Conservation (phyloP, 2,329 filamentous ascomycete genomes). For the Phoma sp. region DNA sequence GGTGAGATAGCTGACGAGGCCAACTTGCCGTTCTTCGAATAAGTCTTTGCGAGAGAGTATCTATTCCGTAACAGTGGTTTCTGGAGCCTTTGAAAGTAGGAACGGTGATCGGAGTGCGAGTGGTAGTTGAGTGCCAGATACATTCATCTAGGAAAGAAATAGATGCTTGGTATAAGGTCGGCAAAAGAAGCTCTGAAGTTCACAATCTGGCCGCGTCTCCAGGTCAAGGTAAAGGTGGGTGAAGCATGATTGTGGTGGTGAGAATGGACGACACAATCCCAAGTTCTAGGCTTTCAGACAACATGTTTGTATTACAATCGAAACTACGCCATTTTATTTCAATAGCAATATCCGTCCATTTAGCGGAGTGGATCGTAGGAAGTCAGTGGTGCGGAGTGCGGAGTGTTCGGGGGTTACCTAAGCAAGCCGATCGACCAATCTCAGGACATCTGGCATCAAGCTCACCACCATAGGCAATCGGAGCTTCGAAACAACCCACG, state of each 20-base stretch:
- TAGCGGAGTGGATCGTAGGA: background rate
- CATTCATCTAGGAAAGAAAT: too few species aligned
- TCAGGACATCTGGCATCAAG: conserved; percentile 42
- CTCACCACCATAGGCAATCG: conserved; percentile 16
- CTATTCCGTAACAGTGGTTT: background rate
- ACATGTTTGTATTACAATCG: background rate
- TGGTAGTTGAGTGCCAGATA: too few species aligned
- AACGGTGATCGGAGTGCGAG: too few species aligned
- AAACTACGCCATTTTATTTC: background rate
- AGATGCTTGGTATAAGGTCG: background rate
- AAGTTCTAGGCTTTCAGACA: background rate
- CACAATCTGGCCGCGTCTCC: background rate
- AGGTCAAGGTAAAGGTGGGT: conserved; percentile 8
- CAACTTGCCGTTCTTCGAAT: background rate
- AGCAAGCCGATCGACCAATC: conserved; percentile 29
- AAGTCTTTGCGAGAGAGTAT: background rate
- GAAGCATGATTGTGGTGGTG: background rate
- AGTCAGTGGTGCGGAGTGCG: background rate
- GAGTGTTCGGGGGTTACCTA: conserved; percentile 27
- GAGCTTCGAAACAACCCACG: conserved; percentile 19
- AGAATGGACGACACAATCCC: background rate
- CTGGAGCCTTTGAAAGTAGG: too few species aligned
- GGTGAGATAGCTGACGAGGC: background rate
- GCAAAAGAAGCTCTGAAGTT: background rate
- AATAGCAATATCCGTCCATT: background rate